phyloP scores from a whole-genome alignment of 2,329 filamentous ascomycete genomes.

The Sordariomycetes sp. region DNA sequence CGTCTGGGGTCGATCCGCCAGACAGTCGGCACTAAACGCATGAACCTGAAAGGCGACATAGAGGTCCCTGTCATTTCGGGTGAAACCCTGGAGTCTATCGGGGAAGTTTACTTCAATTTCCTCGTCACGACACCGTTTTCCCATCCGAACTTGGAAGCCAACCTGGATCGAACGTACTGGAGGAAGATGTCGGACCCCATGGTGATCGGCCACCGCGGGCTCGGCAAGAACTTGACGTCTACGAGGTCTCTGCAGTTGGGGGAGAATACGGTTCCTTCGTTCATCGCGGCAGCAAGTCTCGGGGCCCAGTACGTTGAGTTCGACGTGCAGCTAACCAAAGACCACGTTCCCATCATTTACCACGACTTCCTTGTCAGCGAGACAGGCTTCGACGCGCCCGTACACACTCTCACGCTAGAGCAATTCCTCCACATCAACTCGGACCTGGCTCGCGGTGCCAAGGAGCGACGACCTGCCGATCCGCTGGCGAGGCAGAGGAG shows the following conservation, averaged over 20 bases:
- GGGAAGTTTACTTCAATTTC: conserved; percentile 94
- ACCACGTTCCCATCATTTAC: conserved; percentile 95
- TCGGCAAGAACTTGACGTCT: conserved; percentile 81
- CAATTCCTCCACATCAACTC: conserved; percentile 86
- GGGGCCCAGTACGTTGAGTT: conserved; percentile 68
- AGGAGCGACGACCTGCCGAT: background rate
- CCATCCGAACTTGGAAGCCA: conserved; percentile 89
- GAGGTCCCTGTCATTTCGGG: conserved; percentile 83
- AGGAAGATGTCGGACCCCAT: conserved; percentile 84
- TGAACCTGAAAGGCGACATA: conserved; percentile 84
- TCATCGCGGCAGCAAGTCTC: conserved; percentile 90
- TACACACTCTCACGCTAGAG: conserved; percentile 88
- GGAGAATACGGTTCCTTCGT: conserved; percentile 92
- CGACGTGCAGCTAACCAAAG: conserved; percentile 97
- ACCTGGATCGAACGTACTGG: conserved; percentile 90
- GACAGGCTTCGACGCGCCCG: conserved; percentile 91
- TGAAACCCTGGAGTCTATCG: conserved; percentile 73
- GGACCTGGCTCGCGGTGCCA: conserved; percentile 19
- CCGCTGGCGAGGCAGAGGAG: conserved; percentile 17
- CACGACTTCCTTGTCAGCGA: conserved; percentile 98
- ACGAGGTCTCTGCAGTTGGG: conserved; percentile 86
- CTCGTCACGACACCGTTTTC: conserved; percentile 87
- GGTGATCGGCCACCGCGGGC: conserved; percentile 60
- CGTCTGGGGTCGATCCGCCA: conserved; percentile 79
- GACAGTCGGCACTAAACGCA: conserved; percentile 72